Base-by-base conservation (phyloP, 108 stramenopile genomes). In the Fistulifera pelliculosa region DNA sequence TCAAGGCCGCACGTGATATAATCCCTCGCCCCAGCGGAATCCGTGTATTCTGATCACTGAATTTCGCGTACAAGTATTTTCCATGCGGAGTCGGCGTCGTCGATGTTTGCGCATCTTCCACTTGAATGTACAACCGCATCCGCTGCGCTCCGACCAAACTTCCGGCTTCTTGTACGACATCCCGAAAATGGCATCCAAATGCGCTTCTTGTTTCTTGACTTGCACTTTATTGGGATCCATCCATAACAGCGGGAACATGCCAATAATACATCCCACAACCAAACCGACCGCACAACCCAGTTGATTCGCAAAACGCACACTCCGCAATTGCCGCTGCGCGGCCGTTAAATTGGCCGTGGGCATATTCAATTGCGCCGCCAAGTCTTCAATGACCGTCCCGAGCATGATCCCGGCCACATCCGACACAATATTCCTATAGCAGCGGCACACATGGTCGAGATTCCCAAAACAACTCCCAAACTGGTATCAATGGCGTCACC, bases 371-470 rank as follows among this genome's bases (percentile, higher is more conserved):
- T 1, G 61, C 17, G 50, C 61, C 39, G 71, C 62, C 31, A 69
- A 74, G 47, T 89, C 83, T 69, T 91, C 93, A 58, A 94, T 81
- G n/a, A 75, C 54, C 8, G 92, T 87, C 19, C 95, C 98, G 25
- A 94, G 69, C 38, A 69, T 79, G 5, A 95, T 79, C 11, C 96
- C 96, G 5, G 75, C 73, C 11, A 94, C 45, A 66, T 97, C 96
- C 16, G 47, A 49, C 23, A 76, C 62, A 49, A 87, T 83, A 50
- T 96, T 94, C 0, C 95, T 95, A 97, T 72, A 43, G 94, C 96
- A 15, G 98, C 98, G 11, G 98, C 98, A 49, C 96, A 95, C 57
- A 99, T 61, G 7, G 98, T 99, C 19, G 88, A 83, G 49, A 99
- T 89, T 0, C 96, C 96, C 41, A 99, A 67, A 23, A 60, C 61